Base-by-base conservation (phyloP, 352 stramenopile species). In the Hyaloperonospora arabidopsidis region DNA sequence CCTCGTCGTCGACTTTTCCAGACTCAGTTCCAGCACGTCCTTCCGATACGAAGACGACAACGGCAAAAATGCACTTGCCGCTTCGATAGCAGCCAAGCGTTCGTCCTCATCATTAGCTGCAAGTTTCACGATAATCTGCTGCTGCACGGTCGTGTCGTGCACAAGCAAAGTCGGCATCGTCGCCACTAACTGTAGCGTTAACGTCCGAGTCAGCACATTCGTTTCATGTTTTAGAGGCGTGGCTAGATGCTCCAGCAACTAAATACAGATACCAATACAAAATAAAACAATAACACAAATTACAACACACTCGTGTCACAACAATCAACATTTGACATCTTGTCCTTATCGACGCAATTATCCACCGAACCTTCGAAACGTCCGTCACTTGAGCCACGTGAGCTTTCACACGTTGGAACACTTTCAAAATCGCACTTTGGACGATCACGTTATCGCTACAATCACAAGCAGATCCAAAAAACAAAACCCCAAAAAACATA, bases 301-400 rank as follows among this genome's bases (percentile, higher is more conserved):
- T 3, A 6, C 5, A 18, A 15, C 12, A 15, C 2, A 15, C n/a
- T 18, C 35, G 35, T 41, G 35, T 41, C 13, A 18, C 2, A 4
- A 5, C 12, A 15, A 18, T 41, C 12, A 15, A 15, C 35, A 5
- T 11, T 18, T 18, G 5, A 4, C 12, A 15, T 5, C 35, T 3
- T 5, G 35, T 15, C 35, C 7, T 13, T 5, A 19, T 2, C 5
- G 11, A 18, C 19, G 13, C 8, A 44, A 44, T 7, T 18, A 25
- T 40, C 17, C 32, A 81, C 73, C 62, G 4, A 32, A 32, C 25
- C 25, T 86, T 86, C 18, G 54, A 49, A 1, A 60, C 39, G 36
- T 86, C 75, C 32, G 70, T 77, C 10, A 86, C 65, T 60, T 78
- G 72, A 14, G 63, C 62, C 12, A 83, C 54, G 32, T 86, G 75